These are phyloP conservation scores for Backusella tarrabulga DNA, from an alignment of 192 early-diverging fungal species.

Conservation along the genomic window DNA sequence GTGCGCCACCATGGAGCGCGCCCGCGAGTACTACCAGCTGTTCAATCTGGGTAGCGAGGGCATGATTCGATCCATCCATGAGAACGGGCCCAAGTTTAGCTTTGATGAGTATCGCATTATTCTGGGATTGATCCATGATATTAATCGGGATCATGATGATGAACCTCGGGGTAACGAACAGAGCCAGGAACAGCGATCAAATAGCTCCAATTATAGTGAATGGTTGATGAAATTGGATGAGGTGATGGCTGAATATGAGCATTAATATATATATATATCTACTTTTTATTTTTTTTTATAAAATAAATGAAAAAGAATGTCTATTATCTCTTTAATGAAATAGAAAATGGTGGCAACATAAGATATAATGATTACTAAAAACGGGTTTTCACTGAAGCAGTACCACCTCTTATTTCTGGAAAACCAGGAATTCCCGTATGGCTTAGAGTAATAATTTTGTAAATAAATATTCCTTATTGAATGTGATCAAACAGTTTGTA, in stretches of 20 bases:
- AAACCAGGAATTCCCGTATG: too few relatives aligned
- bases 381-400: too few relatives aligned
- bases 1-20: constrained; percentile 66
- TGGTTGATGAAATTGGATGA: constrained; percentile 43
- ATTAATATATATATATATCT: not conserved
- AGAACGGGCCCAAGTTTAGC: constrained; percentile 58
- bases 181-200: constrained; percentile 2
- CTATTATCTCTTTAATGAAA: too few relatives aligned
- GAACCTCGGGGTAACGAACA: not conserved
- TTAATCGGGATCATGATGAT: constrained; percentile 23
- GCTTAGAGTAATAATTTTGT: too few relatives aligned
- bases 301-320: too few relatives aligned
- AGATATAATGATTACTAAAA: too few relatives aligned
- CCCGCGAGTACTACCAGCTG: constrained; percentile 74
- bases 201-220: constrained; percentile 35
- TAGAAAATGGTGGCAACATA: too few relatives aligned
- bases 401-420: too few relatives aligned
- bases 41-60: constrained; percentile 51
- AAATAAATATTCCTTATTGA: too few relatives aligned
- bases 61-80: constrained; percentile 48
- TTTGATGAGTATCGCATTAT: constrained; percentile 83
- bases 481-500: too few relatives aligned
- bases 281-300: too few relatives aligned
- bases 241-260: constrained; percentile 37
- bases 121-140: constrained; percentile 66